Percentiles rank a stretch among this genome's conserved stretches.
Conservation (phyloP, 768 basidiomycete species). For the Mycena galopus region DNA sequence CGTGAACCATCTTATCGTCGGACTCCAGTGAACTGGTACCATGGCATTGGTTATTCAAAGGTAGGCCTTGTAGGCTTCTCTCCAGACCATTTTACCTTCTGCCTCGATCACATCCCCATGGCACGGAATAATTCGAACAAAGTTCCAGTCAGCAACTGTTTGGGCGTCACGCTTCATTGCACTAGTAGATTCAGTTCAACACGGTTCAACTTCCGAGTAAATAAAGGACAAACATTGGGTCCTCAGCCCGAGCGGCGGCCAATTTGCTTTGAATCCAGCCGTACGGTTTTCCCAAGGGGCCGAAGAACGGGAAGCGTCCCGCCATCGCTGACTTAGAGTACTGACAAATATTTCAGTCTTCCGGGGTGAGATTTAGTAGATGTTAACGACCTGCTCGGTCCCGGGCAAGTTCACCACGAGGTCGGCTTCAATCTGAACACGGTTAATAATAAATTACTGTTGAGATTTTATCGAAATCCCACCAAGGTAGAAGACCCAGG, state of each 20-base stretch:
- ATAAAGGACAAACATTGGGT: conserved; percentile 53
- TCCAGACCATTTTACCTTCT: conserved; percentile 57
- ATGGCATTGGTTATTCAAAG: not conserved
- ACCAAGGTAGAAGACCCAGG: conserved; percentile 70
- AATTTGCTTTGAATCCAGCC: conserved; percentile 52
- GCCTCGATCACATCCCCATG: conserved; percentile 71
- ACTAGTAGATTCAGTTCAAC: conserved; percentile 37
- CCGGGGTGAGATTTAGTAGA: no score
- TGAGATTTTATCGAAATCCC: not conserved
- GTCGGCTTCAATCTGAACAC: conserved; percentile 74
- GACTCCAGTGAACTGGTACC: no score
- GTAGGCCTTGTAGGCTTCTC: conserved; percentile 40
- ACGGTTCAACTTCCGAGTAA: not conserved
- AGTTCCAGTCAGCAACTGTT: conserved; percentile 80
- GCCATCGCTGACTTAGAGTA: conserved; percentile 24
- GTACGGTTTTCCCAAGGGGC: conserved; percentile 48
- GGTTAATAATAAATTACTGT: no score
- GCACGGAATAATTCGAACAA: conserved; percentile 80
- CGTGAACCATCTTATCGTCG: no score
- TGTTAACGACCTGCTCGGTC: conserved; percentile 83
- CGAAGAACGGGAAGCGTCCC: conserved; percentile 40
- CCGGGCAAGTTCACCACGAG: conserved; percentile 85
- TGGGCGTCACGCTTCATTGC: conserved; percentile 76
- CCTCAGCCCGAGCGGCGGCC: conserved; percentile 46
- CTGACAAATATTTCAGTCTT: not conserved